phyloP scores from a whole-genome alignment of 2,329 filamentous ascomycete genomes.

The Aspergillus eucalypticola region DNA sequence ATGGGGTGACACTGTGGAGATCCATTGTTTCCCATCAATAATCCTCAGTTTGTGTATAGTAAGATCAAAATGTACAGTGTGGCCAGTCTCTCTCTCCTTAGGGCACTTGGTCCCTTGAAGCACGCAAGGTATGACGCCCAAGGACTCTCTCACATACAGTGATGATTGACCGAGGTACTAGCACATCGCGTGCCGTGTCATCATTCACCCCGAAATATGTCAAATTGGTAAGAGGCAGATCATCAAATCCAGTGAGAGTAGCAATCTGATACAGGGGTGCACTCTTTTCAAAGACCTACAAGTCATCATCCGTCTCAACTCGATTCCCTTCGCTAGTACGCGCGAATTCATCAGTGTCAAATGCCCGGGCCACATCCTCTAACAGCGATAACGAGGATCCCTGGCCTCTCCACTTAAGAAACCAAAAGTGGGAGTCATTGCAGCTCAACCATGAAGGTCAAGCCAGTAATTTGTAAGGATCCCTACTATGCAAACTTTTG shows the following conservation, averaged over 20 bases:
- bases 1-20: neutral
- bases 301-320: neutral
- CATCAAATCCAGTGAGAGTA: neutral
- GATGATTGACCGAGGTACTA: constrained; percentile 11
- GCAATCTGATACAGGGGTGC: neutral
- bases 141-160: neutral
- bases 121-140: constrained; percentile 5
- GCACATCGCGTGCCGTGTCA: constrained; percentile 8
- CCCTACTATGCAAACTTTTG: neutral
- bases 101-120: constrained; percentile 12
- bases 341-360: neutral
- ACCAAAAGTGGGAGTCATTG: neutral
- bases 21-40: neutral
- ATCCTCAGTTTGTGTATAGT: neutral
- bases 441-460: neutral
- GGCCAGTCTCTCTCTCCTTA: constrained; percentile 7
- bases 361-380: neutral
- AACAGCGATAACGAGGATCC: neutral
- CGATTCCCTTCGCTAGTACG: neutral
- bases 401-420: neutral
- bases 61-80: constrained; percentile 4
- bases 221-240: constrained; percentile 13
- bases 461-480: neutral
- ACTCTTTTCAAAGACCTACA: neutral
- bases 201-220: constrained; percentile 9